phyloP scores from a whole-genome alignment of 192 early-diverging fungal species.

The Backusella parvicylindrica region DNA sequence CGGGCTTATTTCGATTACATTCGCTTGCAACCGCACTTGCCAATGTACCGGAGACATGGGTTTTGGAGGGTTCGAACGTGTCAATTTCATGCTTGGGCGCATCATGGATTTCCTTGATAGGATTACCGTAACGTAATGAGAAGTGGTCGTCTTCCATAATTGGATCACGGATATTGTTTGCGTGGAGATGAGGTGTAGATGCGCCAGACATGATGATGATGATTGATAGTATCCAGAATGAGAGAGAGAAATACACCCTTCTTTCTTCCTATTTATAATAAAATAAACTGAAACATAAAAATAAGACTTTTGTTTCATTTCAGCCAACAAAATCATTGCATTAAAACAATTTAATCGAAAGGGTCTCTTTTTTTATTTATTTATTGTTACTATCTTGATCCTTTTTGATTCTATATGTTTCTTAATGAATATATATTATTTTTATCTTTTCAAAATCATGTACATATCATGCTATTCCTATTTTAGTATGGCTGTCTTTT shows the following conservation, averaged over 20 bases:
- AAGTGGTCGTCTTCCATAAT: slow-evolving; percentile 23
- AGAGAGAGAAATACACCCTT: background rate
- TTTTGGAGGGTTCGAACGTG: slow-evolving; percentile 12
- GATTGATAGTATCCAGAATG: background rate
- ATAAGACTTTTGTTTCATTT: background rate
- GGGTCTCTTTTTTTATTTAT: background rate
- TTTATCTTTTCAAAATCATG: background rate
- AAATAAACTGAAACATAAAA: background rate
- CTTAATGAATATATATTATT: background rate
- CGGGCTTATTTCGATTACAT: background rate
- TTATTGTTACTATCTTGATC: background rate
- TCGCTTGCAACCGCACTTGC: background rate
- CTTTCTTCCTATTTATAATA: background rate
- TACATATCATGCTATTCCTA: background rate
- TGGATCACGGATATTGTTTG: slow-evolving; percentile 11
- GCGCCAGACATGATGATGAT: background rate
- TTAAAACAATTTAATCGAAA: background rate
- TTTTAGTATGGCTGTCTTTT: background rate
- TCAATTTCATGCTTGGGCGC: background rate
- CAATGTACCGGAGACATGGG: background rate
- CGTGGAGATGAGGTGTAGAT: background rate
- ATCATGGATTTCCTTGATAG: slow-evolving; percentile 20
- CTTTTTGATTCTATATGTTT: background rate
- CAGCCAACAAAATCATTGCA: background rate
- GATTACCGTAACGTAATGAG: slow-evolving; percentile 20